phyloP scores from a whole-genome alignment of 306 rosid species.

The Cyamopsis tetragonoloba region DNA sequence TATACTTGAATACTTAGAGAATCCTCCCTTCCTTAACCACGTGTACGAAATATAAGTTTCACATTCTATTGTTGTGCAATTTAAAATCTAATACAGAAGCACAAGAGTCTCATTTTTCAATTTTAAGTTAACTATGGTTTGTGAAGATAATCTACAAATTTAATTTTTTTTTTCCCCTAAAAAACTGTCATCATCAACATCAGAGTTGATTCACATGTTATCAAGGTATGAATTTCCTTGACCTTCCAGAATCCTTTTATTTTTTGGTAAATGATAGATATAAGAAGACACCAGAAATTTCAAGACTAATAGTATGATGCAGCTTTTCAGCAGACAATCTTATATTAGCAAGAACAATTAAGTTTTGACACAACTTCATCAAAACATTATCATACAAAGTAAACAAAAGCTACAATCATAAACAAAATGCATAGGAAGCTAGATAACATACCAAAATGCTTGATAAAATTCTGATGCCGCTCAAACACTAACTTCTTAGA shows the following conservation, averaged over 20 bases:
- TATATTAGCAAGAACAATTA: too few species aligned
- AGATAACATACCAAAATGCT: not conserved
- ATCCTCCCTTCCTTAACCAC: not conserved
- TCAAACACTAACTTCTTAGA: not conserved
- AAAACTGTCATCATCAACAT: not conserved
- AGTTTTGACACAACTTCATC: too few species aligned
- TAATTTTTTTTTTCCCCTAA: not conserved
- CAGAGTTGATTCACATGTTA: not conserved
- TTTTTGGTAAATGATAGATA: not conserved
- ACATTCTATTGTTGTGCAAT: too few species aligned
- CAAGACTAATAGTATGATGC: not conserved
- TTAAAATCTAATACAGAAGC: not conserved
- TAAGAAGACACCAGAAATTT: not conserved
- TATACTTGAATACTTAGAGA: too few species aligned
- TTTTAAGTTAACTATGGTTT: too few species aligned
- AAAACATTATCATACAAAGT: not conserved
- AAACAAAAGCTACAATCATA: conserved; percentile 12
- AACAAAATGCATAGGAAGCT: not conserved
- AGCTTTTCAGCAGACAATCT: not conserved
- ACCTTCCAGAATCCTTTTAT: not conserved
- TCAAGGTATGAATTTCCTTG: too few species aligned
- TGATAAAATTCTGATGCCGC: not conserved
- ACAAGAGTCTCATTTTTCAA: too few species aligned
- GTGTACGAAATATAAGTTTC: not conserved
- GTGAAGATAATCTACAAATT: not conserved